Conservation (phyloP, 73 alveolate genomes). For the Paramecium sonneborni region DNA sequence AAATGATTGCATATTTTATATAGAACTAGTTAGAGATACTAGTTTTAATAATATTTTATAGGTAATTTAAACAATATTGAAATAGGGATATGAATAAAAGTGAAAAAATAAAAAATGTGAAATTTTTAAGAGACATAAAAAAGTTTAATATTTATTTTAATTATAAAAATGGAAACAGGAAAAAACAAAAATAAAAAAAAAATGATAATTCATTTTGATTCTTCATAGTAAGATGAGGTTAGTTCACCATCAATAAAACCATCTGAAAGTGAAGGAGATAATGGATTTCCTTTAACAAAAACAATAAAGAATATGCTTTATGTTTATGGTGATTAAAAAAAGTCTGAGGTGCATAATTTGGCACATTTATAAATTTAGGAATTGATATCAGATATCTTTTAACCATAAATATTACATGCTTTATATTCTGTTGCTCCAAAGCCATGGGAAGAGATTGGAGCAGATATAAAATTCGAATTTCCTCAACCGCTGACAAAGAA, state of each 20-base stretch:
- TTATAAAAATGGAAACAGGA: neutral
- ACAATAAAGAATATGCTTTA: slow-evolving; percentile 41
- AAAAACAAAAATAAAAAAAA: too few species aligned
- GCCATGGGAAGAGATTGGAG: neutral
- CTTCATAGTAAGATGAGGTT: neutral
- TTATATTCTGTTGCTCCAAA: neutral
- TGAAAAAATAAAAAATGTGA: too few species aligned
- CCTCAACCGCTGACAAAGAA: neutral
- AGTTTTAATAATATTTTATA: too few species aligned
- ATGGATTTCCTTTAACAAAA: neutral
- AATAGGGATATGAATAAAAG: too few species aligned
- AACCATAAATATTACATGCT: neutral
- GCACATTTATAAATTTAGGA: neutral
- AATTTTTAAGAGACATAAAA: too few species aligned
- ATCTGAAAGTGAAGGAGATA: neutral
- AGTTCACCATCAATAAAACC: neutral
- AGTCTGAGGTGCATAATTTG: neutral
- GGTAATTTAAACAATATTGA: too few species aligned
- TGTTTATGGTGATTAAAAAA: slow-evolving; percentile 36
- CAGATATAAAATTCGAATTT: neutral
- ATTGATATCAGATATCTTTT: neutral
- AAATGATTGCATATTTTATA: too few species aligned
- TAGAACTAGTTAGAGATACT: too few species aligned
- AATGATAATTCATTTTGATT: neutral
- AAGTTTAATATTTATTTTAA: neutral